Evolutionary conservation across 139 green algal genomes (phyloP), one percentile per base, ranked within the genome.

Genomic region (Chlamydomonas sp.): DNA sequence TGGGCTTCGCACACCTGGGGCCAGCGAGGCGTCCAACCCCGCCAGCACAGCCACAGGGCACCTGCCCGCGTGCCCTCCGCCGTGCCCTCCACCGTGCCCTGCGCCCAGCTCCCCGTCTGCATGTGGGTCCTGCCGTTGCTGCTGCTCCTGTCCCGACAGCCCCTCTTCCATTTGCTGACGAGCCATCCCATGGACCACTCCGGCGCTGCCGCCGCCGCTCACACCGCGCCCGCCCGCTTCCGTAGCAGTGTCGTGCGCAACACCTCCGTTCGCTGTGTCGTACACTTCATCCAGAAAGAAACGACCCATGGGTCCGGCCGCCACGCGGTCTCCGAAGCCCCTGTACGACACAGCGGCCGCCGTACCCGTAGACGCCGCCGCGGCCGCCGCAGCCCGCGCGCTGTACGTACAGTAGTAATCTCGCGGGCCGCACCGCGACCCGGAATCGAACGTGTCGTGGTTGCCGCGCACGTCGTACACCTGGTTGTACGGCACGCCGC

Each of bases 401-500:
- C 83, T 87, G 61, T 87, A 81, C 15, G 15, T 49, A 62, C 83
- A 87, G 73, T 74, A 87, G 73, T 61, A 59, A 62, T 87, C 83
- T 0, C 8, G 62, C n/a, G 61, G 61, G 49, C 83, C 83, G 73
- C 83, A 87, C 62, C 83, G 80, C 60, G 7, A 59, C 0, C 81
- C 83, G 6, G 83, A 87, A 62, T 87, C 75, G 71, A 87, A 80
- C 1, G 83, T 87, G 73, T 87, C 83, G 83, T 87, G 83, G 49
- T 87, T 87, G 74, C 83, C 83, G 10, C 83, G 83, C 12, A 64
- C 66, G 83, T 87, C 83, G 63, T 64, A 80, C 58, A 87, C 31
- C 1, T 72, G 59, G n/a, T 78, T 69, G 0, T 10, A 17, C 60
- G 66, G 64, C 2, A 5, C 59, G 5, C 14, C 76, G 76, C 76